Percentiles rank a stretch among this genome's conserved stretches.
phyloP scores from a whole-genome alignment of 2,329 filamentous ascomycete species.

The Lachnellula suecica region DNA sequence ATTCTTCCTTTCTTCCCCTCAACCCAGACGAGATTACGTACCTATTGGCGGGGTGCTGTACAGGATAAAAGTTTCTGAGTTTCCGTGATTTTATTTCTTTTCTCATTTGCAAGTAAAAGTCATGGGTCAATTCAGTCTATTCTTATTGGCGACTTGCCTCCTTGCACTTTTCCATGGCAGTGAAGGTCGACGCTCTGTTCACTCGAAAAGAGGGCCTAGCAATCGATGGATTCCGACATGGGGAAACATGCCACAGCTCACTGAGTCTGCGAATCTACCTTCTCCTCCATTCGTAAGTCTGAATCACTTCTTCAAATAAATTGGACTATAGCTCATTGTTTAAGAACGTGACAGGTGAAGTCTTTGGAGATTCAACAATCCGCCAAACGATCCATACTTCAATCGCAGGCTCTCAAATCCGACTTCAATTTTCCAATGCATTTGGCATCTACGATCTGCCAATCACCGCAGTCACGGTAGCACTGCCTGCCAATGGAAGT shows the following conservation, averaged over 20 bases:
- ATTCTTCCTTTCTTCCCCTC: constrained; percentile 15
- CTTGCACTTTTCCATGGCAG: neutral
- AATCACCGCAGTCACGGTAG: constrained; percentile 58
- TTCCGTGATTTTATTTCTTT: neutral
- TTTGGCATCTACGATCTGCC: constrained; percentile 61
- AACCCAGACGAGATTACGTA: neutral
- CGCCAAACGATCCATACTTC: constrained; percentile 65
- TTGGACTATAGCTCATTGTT: neutral
- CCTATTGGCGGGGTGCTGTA: too few species aligned
- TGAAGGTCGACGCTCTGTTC: neutral
- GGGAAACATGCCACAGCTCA: constrained; percentile 65
- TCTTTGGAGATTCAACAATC: constrained; percentile 62
- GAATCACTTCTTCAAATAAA: neutral
- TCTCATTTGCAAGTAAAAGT: constrained; percentile 1
- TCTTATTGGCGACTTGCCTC: neutral
- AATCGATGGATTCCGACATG: constrained; percentile 43
- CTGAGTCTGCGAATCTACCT: constrained; percentile 61
- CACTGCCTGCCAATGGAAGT: constrained; percentile 51
- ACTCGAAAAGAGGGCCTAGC: neutral
- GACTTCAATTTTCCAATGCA: constrained; percentile 63
- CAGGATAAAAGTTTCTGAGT: neutral
- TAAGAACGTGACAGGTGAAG: constrained; percentile 39
- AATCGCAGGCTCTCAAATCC: constrained; percentile 53
- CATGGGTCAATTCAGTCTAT: constrained; percentile 1
- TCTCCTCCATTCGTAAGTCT: constrained; percentile 55